Percentiles rank a stretch among this genome's conserved stretches.
Evolutionary conservation across 164 flowering plant species (phyloP).

Genomic region (Piper betle): DNA sequence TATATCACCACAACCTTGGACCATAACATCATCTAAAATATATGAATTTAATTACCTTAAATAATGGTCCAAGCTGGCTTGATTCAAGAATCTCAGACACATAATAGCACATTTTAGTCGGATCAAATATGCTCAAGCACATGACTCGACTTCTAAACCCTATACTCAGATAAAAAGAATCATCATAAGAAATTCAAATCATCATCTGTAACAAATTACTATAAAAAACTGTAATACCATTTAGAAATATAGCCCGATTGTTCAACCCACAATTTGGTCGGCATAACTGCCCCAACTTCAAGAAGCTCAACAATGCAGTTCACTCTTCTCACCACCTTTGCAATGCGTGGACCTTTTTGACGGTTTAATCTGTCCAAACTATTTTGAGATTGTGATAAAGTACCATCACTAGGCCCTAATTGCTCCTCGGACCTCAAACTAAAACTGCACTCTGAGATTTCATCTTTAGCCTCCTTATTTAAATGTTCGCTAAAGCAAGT

Average conservation of each 20-base stretch:
- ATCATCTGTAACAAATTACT: neutral
- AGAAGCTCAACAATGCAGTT: slow-evolving; percentile 72
- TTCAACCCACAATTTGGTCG: slow-evolving; percentile 73
- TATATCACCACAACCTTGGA: neutral
- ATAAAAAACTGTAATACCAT: slow-evolving; percentile 34
- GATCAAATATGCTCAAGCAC: slow-evolving; percentile 68
- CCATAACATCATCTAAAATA: neutral
- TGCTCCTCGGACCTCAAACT: slow-evolving; percentile 17
- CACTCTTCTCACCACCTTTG: slow-evolving; percentile 74
- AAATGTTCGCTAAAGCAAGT: slow-evolving; percentile 14
- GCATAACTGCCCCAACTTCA: slow-evolving; percentile 51
- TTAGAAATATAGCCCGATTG: slow-evolving; percentile 72
- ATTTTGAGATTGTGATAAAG: slow-evolving; percentile 26
- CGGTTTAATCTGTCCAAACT: slow-evolving; percentile 40
- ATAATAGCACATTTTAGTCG: slow-evolving; percentile 52
- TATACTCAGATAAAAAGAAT: slow-evolving; percentile 22
- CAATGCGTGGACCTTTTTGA: slow-evolving; percentile 92
- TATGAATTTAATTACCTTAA: slow-evolving; percentile 50
- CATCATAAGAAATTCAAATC: neutral
- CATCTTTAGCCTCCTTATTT: slow-evolving; percentile 18
- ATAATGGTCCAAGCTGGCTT: slow-evolving; percentile 56
- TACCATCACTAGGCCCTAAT: slow-evolving; percentile 16
- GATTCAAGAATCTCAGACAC: slow-evolving; percentile 81
- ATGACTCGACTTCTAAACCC: slow-evolving; percentile 84
- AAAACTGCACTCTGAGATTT: slow-evolving; percentile 6